Percentiles rank a stretch among this genome's conserved stretches.
phyloP scores from a whole-genome alignment of 495 filamentous ascomycete species.

The Penicillium soppii region DNA sequence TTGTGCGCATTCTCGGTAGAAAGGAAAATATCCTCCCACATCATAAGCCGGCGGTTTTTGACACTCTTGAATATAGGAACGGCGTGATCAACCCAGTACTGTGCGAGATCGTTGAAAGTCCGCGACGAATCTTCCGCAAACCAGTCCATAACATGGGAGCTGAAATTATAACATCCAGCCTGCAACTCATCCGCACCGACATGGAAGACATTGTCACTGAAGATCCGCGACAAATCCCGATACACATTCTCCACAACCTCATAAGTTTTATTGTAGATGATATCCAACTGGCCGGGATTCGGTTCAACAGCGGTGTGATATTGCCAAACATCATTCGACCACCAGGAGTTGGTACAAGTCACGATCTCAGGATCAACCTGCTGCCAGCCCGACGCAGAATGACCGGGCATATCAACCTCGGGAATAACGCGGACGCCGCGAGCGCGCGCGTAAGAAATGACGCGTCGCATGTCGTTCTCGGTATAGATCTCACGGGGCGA shows the following conservation, averaged over 20 bases:
- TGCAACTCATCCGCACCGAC: slow-evolving; percentile 56
- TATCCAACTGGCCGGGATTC: slow-evolving; percentile 56
- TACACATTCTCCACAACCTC: slow-evolving; percentile 52
- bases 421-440: slow-evolving; percentile 51
- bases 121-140: slow-evolving; percentile 50
- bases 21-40: slow-evolving; percentile 57
- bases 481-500: slow-evolving; percentile 45
- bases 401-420: slow-evolving; percentile 54
- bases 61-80: slow-evolving; percentile 50
- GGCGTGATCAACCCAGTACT: slow-evolving; percentile 56
- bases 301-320: slow-evolving; percentile 56
- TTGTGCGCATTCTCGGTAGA: slow-evolving; percentile 39
- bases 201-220: slow-evolving; percentile 55
- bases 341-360: slow-evolving; percentile 53
- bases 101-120: slow-evolving; percentile 50
- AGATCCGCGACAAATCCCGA: slow-evolving; percentile 51
- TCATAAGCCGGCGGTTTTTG: slow-evolving; percentile 46
- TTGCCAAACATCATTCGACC: slow-evolving; percentile 53
- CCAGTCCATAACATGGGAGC: slow-evolving; percentile 42
- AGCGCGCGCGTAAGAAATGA: slow-evolving; percentile 46
- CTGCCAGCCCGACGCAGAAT: slow-evolving; percentile 53
- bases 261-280: slow-evolving; percentile 55
- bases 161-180: slow-evolving; percentile 55
- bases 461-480: slow-evolving; percentile 36
- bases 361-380: slow-evolving; percentile 53